A percentile compares a stretch with the other conserved stretches of the same genome.
Evolutionary conservation across 139 green algal genomes (phyloP).

Genomic region (Pseudopediastrum boryanum): DNA sequence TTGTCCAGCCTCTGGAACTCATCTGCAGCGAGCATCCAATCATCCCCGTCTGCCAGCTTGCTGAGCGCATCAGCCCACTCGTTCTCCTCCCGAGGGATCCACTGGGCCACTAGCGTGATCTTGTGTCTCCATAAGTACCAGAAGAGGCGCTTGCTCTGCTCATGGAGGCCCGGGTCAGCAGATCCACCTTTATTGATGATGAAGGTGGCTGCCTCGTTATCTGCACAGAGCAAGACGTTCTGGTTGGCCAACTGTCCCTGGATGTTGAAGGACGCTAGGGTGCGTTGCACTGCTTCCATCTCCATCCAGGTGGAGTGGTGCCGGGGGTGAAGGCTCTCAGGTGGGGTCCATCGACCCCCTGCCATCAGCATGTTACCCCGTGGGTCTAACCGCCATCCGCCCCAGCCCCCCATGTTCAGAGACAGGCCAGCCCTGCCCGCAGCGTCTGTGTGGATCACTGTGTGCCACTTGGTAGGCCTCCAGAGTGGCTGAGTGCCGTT

Average conservation of each 20-base stretch:
- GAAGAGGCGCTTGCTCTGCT: background rate
- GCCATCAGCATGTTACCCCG: background rate
- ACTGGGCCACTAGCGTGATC: constrained; percentile 10
- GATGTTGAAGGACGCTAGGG: constrained; percentile 8
- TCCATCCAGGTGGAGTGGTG: constrained; percentile 14
- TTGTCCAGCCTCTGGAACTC: background rate
- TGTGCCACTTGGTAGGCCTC: background rate
- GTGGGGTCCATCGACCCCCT: background rate
- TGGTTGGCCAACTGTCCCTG: background rate
- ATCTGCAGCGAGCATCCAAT: constrained; percentile 1
- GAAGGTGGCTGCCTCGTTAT: constrained; percentile 4
- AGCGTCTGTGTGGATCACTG: constrained; percentile 26
- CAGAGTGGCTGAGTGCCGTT: constrained; percentile 10
- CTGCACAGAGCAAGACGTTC: background rate
- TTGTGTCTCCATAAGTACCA: constrained; percentile 4
- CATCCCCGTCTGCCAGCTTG: constrained; percentile 9
- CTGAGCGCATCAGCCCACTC: background rate
- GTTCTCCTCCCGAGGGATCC: constrained; percentile 7
- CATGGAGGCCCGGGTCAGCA: background rate
- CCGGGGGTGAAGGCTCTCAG: background rate
- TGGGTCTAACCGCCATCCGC: constrained; percentile 14
- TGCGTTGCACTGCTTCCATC: background rate
- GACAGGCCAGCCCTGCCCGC: background rate
- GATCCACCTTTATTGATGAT: constrained; percentile 14
- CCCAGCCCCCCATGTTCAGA: constrained; percentile 13